Conservation (phyloP, 345 rosid species). For the Eucalyptus cloeziana region DNA sequence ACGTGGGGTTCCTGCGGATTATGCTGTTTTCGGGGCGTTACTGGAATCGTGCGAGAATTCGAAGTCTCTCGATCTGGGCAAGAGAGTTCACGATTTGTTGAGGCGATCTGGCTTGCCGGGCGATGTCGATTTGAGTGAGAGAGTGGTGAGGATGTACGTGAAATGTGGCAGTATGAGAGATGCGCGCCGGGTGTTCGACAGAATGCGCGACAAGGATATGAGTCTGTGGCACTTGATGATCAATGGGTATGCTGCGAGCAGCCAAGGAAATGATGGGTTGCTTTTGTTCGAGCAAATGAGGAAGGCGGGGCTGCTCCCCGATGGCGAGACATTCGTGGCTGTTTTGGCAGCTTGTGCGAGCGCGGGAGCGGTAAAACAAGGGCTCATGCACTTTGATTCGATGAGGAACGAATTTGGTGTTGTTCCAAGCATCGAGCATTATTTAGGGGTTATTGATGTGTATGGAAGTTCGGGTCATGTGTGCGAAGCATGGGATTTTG, state of each 20-base stretch:
- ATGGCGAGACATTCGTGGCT: conserved; percentile 15
- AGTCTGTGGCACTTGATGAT: conserved; percentile 34
- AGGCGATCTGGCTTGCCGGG: conserved; percentile 11
- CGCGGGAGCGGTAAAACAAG: conserved; percentile 20
- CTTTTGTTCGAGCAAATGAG: conserved; percentile 34
- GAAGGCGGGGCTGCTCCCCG: conserved; percentile 2
- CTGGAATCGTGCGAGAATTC: conserved; percentile 15
- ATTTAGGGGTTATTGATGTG: conserved; percentile 18
- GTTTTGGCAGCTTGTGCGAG: conserved; percentile 32
- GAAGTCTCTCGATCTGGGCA: conserved; percentile 22
- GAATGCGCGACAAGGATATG: conserved; percentile 27
- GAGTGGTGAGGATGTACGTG: conserved; percentile 12
- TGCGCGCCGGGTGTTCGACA: conserved; percentile 44
- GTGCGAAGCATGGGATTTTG: conserved; percentile 37
- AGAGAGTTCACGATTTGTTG: conserved; percentile 18
- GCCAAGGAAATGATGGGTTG: conserved; percentile 26
- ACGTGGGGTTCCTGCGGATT: conserved; percentile 15
- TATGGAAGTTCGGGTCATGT: conserved; percentile 30
- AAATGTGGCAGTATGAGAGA: conserved; percentile 19
- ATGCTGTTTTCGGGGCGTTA: conserved; percentile 15
- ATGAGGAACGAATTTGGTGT: conserved; percentile 25
- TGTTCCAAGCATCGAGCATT: conserved; percentile 25
- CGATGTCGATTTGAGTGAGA: conserved; percentile 18
- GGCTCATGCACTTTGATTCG: conserved; percentile 14
- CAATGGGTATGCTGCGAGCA: conserved; percentile 23